Evolutionary conservation across 2,329 filamentous ascomycete species (phyloP).

Genomic region (Chrysosporium keratinophilum): DNA sequence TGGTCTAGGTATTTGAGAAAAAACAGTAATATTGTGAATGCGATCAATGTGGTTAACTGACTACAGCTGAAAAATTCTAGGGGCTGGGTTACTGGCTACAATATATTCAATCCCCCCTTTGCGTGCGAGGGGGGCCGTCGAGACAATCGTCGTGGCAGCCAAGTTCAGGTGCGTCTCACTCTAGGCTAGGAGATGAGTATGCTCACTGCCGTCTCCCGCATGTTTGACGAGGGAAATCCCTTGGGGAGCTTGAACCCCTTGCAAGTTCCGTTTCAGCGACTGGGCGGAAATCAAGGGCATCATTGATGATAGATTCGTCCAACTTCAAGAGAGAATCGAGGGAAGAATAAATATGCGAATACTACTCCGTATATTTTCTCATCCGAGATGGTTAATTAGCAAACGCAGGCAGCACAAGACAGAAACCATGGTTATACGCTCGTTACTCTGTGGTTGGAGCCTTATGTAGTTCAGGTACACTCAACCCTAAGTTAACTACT

Average conservation of each 20-base stretch:
- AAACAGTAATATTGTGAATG: not conserved
- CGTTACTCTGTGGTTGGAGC: too few relatives aligned
- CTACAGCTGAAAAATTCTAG: not conserved
- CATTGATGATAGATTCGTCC: not conserved
- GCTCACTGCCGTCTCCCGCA: not conserved
- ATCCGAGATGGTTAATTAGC: too few relatives aligned
- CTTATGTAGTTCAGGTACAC: too few relatives aligned
- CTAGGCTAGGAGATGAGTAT: too few relatives aligned
- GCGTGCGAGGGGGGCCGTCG: not conserved
- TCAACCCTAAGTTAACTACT: too few relatives aligned
- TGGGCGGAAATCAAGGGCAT: not conserved
- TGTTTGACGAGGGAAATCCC: not conserved
- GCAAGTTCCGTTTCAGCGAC: not conserved
- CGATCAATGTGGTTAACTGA: too few relatives aligned
- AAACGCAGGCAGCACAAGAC: too few relatives aligned
- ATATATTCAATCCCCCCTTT: conserved; percentile 2
- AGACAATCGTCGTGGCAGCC: conserved; percentile 8
- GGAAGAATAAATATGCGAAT: not conserved
- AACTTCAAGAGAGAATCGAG: not conserved
- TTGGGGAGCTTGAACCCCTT: not conserved
- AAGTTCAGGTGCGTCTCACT: conserved; percentile 1
- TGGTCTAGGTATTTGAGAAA: too few relatives aligned
- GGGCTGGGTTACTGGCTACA: not conserved
- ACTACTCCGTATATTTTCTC: too few relatives aligned
- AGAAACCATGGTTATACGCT: too few relatives aligned